phyloP scores from a whole-genome alignment of 1,284 basidiomycete species.

The Pseudozyma thailandica region DNA sequence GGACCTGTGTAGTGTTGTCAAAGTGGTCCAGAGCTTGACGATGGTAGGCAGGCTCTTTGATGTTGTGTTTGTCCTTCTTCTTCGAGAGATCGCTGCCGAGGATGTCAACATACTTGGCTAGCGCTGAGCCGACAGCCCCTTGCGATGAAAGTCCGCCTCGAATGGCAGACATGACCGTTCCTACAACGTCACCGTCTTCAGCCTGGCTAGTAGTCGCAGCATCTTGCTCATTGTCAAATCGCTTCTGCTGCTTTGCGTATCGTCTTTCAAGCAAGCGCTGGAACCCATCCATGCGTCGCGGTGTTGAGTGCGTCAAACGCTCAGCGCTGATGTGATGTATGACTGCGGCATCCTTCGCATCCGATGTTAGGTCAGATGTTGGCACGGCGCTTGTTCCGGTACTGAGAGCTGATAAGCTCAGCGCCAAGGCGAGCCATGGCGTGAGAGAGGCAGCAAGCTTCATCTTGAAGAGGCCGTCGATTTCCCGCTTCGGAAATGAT shows the following conservation, averaged over 20 bases:
- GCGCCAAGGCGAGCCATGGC: conserved; percentile 29
- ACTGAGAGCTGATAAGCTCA: conserved; percentile 13
- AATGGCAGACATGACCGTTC: conserved; percentile 14
- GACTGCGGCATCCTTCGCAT: not conserved
- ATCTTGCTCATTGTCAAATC: not conserved
- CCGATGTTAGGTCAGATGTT: not conserved
- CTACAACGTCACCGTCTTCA: conserved; percentile 1
- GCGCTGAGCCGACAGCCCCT: conserved; percentile 10
- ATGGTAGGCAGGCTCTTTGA: conserved; percentile 70
- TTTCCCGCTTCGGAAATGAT: not conserved
- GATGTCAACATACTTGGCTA: conserved; percentile 25
- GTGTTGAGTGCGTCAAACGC: conserved; percentile 39
- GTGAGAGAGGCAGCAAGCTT: conserved; percentile 27
- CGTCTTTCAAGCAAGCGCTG: conserved; percentile 40
- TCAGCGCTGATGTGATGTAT: conserved; percentile 28
- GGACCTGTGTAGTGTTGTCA: conserved; percentile 65
- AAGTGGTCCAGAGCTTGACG: conserved; percentile 84
- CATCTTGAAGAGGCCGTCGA: no score
- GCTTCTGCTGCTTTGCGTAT: conserved; percentile 32
- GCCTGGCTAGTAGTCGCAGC: not conserved
- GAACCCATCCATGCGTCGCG: conserved; percentile 43
- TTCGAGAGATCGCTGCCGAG: conserved; percentile 5
- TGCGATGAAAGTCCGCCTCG: conserved; percentile 18
- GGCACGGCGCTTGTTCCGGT: conserved; percentile 12
- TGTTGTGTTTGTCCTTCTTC: conserved; percentile 26